Conservation (phyloP, 1,139 yeast genomes). For the Lodderomyces beijingensis region DNA sequence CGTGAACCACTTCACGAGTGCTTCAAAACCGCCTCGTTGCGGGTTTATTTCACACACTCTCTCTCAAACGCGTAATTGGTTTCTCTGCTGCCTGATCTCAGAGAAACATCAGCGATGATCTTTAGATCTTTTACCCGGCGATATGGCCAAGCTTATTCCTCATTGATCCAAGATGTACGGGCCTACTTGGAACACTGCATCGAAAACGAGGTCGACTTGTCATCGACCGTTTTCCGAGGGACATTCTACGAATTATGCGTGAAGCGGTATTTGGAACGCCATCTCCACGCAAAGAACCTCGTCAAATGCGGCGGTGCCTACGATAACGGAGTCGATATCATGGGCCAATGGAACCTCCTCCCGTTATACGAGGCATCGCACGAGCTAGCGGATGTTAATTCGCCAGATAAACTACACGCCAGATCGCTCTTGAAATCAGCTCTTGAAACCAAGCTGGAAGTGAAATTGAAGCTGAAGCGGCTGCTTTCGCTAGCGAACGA, state of each 20-base stretch:
- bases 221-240: conserved; percentile 58
- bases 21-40: too few species aligned
- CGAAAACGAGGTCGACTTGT: conserved; percentile 17
- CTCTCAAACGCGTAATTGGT: too few species aligned
- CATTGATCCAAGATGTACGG: conserved; percentile 20
- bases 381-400: not conserved
- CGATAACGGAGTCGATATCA: conserved; percentile 70
- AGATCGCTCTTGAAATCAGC: not conserved
- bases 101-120: too few species aligned
- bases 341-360: conserved; percentile 54
- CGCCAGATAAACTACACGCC: not conserved
- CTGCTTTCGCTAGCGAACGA: conserved; percentile 22
- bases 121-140: not conserved
- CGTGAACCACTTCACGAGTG: too few species aligned
- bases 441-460: not conserved
- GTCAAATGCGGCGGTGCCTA: conserved; percentile 57
- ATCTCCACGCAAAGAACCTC: conserved; percentile 40
- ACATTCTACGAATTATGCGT: conserved; percentile 63
- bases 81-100: too few species aligned
- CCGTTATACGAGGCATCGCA: conserved; percentile 17
- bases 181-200: conserved; percentile 30
- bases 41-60: too few species aligned
- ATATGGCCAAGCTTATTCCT: too few species aligned
- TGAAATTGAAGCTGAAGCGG: not conserved
- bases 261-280: conserved; percentile 40